A percentile compares a stretch with the other conserved stretches of the same genome.
Evolutionary conservation across 1,284 basidiomycete genomes (phyloP).

Genomic region (Cryptococcus sp.): DNA sequence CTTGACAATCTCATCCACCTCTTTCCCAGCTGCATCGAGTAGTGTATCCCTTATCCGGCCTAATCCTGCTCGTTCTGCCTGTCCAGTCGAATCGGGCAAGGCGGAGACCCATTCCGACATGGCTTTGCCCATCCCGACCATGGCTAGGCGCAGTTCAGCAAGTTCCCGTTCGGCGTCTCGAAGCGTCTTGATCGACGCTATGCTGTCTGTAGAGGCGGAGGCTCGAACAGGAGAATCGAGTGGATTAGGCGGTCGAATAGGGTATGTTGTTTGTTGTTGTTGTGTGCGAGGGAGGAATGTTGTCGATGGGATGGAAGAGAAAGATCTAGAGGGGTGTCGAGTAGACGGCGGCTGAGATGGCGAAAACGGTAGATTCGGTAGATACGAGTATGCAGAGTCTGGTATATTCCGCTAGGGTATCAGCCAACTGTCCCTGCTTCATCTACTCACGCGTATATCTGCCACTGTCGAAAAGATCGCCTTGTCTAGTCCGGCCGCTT

Average conservation of each 20-base stretch:
- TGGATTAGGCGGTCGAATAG: constrained; percentile 16
- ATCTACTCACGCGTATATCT: constrained; percentile 36
- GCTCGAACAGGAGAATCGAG: constrained; percentile 3
- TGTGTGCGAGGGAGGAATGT: constrained; percentile 9
- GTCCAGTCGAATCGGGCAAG: constrained; percentile 5
- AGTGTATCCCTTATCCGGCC: constrained; percentile 31
- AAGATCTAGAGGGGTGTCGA: constrained; percentile 16
- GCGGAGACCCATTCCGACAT: constrained; percentile 38
- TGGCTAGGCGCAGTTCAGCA: constrained; percentile 40
- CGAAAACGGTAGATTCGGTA: constrained; percentile 37
- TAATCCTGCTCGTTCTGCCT: constrained; percentile 21
- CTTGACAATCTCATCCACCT: constrained; percentile 37
- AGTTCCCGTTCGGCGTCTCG: constrained; percentile 41
- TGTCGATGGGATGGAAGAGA: constrained; percentile 30
- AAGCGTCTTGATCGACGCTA: constrained; percentile 25
- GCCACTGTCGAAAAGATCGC: constrained; percentile 43
- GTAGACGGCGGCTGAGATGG: constrained; percentile 16
- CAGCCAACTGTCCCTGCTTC: neutral
- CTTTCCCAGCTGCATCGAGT: constrained; percentile 34
- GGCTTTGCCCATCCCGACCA: constrained; percentile 45
- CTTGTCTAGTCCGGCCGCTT: constrained; percentile 46
- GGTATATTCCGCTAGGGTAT: constrained; percentile 66
- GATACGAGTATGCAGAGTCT: constrained; percentile 50
- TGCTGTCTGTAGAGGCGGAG: constrained; percentile 17
- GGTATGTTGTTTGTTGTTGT: no score